Evolutionary conservation across 106 monocot species (phyloP).

Genomic region (Platanthera guangdongensis): DNA sequence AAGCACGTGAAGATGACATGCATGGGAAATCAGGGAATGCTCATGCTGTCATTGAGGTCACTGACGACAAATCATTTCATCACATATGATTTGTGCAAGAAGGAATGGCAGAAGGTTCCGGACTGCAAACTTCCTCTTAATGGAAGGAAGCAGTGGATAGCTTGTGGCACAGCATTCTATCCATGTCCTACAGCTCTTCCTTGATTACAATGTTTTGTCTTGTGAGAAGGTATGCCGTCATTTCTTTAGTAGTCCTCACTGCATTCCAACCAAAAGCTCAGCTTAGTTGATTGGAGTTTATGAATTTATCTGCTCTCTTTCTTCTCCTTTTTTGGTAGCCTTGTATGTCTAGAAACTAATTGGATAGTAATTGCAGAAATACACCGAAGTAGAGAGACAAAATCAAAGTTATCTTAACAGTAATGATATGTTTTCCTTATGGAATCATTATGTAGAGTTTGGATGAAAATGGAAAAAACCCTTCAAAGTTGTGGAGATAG

Average conservation of each 20-base stretch:
- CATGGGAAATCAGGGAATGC: slow-evolving; percentile 64
- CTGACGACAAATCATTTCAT: slow-evolving; percentile 49
- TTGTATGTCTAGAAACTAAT: not conserved
- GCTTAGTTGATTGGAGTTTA: not conserved
- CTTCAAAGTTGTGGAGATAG: not conserved
- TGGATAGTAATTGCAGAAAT: not conserved
- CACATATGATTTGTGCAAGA: slow-evolving; percentile 46
- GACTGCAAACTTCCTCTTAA: slow-evolving; percentile 26
- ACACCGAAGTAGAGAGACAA: too few relatives aligned
- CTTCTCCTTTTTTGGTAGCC: not conserved
- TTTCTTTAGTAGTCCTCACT: not conserved
- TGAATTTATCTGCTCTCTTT: not conserved
- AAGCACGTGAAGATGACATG: slow-evolving; percentile 76
- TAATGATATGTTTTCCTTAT: not conserved
- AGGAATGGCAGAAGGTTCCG: slow-evolving; percentile 70
- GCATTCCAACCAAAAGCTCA: not conserved
- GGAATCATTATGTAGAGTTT: not conserved
- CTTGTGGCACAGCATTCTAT: slow-evolving; percentile 58
- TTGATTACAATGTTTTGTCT: slow-evolving; percentile 18
- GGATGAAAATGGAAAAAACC: not conserved
- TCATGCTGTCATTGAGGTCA: slow-evolving; percentile 75
- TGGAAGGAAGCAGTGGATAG: slow-evolving; percentile 49
- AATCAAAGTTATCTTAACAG: too few relatives aligned
- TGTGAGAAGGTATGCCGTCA: slow-evolving; percentile 3
- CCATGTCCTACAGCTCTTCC: slow-evolving; percentile 55